Evolutionary conservation across 352 stramenopile genomes (phyloP).

Genomic region (Phytophthora ohioensis): DNA sequence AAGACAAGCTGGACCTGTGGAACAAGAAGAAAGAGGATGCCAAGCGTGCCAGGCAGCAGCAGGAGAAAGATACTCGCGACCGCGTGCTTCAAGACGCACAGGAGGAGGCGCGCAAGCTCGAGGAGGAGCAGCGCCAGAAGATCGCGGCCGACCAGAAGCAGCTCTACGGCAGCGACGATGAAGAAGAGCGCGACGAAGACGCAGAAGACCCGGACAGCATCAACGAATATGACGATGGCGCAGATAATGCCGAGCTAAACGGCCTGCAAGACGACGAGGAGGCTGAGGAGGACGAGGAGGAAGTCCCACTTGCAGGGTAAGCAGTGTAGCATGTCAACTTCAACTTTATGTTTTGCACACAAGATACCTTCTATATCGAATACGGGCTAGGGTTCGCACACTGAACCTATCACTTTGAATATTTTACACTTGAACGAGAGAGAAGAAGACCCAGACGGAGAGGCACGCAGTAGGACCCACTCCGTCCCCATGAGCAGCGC

Average conservation of each 20-base stretch:
- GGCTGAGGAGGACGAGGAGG: conserved; percentile 27
- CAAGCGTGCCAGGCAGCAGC: conserved; percentile 42
- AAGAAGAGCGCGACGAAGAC: conserved; percentile 37
- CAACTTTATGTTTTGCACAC: conserved; percentile 21
- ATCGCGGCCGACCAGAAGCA: conserved; percentile 48
- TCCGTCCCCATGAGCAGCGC: conserved; percentile 51
- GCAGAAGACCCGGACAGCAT: conserved; percentile 34
- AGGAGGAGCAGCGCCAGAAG: conserved; percentile 55
- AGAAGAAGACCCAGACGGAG: conserved; percentile 29
- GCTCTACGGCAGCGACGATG: conserved; percentile 50
- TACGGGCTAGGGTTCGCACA: conserved; percentile 7
- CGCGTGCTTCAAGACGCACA: conserved; percentile 43
- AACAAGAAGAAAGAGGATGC: conserved; percentile 34
- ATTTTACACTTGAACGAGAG: conserved; percentile 23
- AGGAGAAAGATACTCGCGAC: conserved; percentile 46
- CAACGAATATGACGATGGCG: conserved; percentile 28
- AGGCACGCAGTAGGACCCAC: conserved; percentile 19
- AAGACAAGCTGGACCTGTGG: conserved; percentile 52
- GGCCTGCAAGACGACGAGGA: conserved; percentile 30
- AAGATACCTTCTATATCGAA: conserved; percentile 18
- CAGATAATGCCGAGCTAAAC: conserved; percentile 2
- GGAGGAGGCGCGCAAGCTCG: conserved; percentile 46
- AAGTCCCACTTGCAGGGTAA: conserved; percentile 11
- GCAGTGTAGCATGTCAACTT: conserved; percentile 34
- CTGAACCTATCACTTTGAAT: conserved; percentile 26